Evolutionary conservation across 192 early-diverging fungal species (phyloP).

Genomic region (Entomortierella parvispora): DNA sequence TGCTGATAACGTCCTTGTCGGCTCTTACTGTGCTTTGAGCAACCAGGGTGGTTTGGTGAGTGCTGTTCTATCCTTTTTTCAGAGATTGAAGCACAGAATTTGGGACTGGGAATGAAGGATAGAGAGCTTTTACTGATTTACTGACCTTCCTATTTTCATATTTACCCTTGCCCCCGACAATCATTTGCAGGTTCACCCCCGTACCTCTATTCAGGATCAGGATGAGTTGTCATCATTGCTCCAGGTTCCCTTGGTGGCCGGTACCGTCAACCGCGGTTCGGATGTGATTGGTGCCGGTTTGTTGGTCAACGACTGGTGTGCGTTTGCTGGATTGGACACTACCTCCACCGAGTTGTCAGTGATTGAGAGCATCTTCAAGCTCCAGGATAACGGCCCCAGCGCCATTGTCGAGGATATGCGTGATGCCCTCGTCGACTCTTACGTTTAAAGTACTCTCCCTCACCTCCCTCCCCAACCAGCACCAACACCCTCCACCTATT

Average conservation of each 20-base stretch:
- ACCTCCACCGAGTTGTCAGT: conserved; percentile 95
- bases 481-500: too few species aligned
- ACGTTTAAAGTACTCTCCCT: too few species aligned
- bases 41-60: conserved; percentile 95
- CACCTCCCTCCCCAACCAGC: too few species aligned
- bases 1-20: conserved; percentile 95
- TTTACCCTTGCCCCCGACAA: too few species aligned
- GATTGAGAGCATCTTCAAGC: conserved; percentile 96
- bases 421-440: conserved; percentile 88
- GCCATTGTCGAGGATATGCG: conserved; percentile 92
- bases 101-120: too few species aligned
- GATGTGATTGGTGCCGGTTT: conserved; percentile 95
- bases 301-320: conserved; percentile 97
- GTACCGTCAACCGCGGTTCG: conserved; percentile 97
- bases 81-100: too few species aligned
- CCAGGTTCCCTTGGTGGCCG: conserved; percentile 91
- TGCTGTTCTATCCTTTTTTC: background rate
- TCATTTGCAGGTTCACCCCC: conserved; percentile 85
- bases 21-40: conserved; percentile 94
- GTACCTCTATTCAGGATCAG: conserved; percentile 93
- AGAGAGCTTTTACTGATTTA: too few species aligned
- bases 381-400: conserved; percentile 87
- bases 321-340: conserved; percentile 97
- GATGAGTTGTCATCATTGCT: conserved; percentile 96
- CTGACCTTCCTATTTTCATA: too few species aligned